Percentiles rank a stretch among this genome's conserved stretches.
These are phyloP conservation scores for Yamadazyma diospyri DNA, from an alignment of 1,139 yeast genomes.

Conservation along the genomic window DNA sequence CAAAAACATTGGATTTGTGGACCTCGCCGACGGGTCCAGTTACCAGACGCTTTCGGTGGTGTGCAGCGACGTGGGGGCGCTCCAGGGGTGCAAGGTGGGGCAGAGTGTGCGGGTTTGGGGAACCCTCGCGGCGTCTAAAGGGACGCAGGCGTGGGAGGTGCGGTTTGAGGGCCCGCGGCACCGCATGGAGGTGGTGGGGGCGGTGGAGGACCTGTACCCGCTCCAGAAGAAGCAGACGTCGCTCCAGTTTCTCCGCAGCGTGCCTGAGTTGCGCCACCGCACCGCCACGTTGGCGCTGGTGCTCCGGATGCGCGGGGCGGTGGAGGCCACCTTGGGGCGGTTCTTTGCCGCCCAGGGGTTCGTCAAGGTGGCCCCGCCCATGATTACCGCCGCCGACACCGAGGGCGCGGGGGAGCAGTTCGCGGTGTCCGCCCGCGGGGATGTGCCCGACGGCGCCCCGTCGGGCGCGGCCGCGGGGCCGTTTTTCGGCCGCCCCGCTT, in stretches of 20 bases:
- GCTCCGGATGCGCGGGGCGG: slow-evolving; percentile 65
- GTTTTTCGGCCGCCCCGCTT: slow-evolving; percentile 69
- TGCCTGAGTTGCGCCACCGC: slow-evolving; percentile 79
- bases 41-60: slow-evolving; percentile 58
- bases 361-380: slow-evolving; percentile 78
- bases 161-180: slow-evolving; percentile 24
- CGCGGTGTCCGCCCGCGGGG: slow-evolving; percentile 25
- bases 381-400: slow-evolving; percentile 86
- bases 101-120: slow-evolving; percentile 36
- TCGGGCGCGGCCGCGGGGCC: slow-evolving; percentile 18
- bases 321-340: slow-evolving; percentile 51
- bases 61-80: slow-evolving; percentile 35
- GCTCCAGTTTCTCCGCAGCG: slow-evolving; percentile 57
- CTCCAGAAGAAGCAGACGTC: slow-evolving; percentile 77
- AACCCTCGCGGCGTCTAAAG: slow-evolving; percentile 32
- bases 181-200: slow-evolving; percentile 38
- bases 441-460: slow-evolving; percentile 13
- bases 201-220: slow-evolving; percentile 65
- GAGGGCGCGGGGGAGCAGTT: slow-evolving; percentile 98
- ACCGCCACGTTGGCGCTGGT: slow-evolving; percentile 63
- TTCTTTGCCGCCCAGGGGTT: slow-evolving; percentile 57
- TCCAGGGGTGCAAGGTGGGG: slow-evolving; percentile 30
- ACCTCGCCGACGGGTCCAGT: slow-evolving; percentile 73
- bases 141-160: slow-evolving; percentile 33
- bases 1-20: slow-evolving; percentile 77